These are phyloP conservation scores for Tolypocladium nubicola DNA, from an alignment of 2,329 filamentous ascomycete species.

Conservation along the genomic window DNA sequence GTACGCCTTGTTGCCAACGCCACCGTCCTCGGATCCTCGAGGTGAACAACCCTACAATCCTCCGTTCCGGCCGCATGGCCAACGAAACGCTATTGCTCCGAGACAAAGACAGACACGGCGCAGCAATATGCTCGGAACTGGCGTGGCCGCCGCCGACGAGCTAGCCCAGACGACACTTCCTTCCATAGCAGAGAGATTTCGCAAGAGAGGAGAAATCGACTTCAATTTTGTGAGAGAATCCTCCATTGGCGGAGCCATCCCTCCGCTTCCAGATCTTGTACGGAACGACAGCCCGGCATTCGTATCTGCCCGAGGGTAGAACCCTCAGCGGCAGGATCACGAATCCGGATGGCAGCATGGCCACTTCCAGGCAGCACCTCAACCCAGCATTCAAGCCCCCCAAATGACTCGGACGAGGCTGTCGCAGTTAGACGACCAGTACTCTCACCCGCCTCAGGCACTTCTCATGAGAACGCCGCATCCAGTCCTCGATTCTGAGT, in stretches of 20 bases:
- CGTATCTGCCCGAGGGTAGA: not conserved
- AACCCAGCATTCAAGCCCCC: not conserved
- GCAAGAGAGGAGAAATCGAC: not conserved
- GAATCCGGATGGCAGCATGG: not conserved
- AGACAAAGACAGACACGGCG: not conserved
- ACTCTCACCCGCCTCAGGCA: slow-evolving; percentile 1
- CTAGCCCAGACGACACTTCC: not conserved
- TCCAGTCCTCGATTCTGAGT: not conserved
- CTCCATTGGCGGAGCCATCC: not conserved
- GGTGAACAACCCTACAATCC: not conserved
- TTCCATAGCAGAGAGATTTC: not conserved
- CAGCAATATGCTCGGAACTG: not conserved
- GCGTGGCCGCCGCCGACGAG: not conserved
- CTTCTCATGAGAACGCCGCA: slow-evolving; percentile 3
- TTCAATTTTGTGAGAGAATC: not conserved
- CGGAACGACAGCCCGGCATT: not conserved
- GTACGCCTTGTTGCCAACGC: not conserved
- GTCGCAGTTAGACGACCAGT: not conserved
- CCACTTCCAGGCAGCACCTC: not conserved
- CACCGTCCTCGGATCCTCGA: slow-evolving; percentile 1
- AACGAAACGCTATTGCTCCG: not conserved
- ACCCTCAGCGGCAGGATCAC: not conserved
- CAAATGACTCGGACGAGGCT: not conserved
- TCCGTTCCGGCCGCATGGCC: not conserved
- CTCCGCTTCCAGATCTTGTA: not conserved